Base-by-base conservation (phyloP, 129 eudicot genomes). In the Logfia minima region DNA sequence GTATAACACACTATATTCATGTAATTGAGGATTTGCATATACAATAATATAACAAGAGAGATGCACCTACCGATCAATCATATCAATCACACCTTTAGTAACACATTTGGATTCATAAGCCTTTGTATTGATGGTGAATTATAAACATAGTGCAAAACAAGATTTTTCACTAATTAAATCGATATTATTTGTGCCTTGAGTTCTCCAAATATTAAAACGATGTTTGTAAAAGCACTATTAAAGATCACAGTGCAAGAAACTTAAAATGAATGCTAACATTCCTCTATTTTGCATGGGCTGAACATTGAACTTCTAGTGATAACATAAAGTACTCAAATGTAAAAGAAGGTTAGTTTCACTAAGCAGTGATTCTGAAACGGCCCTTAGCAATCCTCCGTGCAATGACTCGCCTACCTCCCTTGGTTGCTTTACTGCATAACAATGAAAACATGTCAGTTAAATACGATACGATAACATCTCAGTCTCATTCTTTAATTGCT, bases 341-440 rank as follows among this genome's bases (percentile, higher is more conserved):
- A 19, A 22, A 5, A 68, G 4, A 39, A n/a, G 24, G 21, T 60
- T 23, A 19, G 19, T 8, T 37, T 59, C 13, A 37, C 72, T 88
- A 92, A 16, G 92, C 87, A 37, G 94, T 85, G 83, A 90, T 82
- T 88, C 96, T 90, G 18, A 68, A 83, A 45, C 96, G 83, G 19
- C 96, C 96, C 84, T 92, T 92, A 7, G 96, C 96, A 28, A 92
- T 81, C 81, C 98, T 70, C 52, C 92, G 77, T 23, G 92, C 89
- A 81, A 90, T 92, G 31, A 92, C 94, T 71, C 90, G 83, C 21
- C 87, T 87, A 1, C 96, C 94, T 69, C 96, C 92, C 75, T 81
- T 85, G 35, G 90, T 81, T 85, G 55, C 55, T 14, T 48, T 48
- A 56, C 62, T 56, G 62, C 62, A 56, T 56, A 17, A 19, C 62